phyloP scores from a whole-genome alignment of 2,329 filamentous ascomycete genomes.

The Fusarium sp. region DNA sequence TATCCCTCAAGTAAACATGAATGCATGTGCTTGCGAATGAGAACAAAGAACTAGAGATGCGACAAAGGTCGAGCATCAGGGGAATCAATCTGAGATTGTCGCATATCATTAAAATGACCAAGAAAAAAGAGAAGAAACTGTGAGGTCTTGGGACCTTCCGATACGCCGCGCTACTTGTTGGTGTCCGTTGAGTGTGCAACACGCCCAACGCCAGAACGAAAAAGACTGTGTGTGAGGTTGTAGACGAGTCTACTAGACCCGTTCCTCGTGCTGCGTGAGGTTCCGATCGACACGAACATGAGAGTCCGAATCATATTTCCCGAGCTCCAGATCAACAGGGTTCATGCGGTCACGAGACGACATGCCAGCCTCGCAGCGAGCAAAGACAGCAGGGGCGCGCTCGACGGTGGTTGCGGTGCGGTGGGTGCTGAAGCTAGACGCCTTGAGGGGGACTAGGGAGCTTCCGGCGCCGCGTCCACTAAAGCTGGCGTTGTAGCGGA shows the following conservation, averaged over 20 bases:
- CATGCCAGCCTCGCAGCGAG: conserved; percentile 41
- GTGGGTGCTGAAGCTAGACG: conserved; percentile 33
- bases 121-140: not conserved
- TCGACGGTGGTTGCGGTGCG: conserved; percentile 22
- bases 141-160: conserved; percentile 17
- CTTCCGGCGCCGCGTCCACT: conserved; percentile 15
- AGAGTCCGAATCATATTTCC: conserved; percentile 38
- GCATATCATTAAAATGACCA: not conserved
- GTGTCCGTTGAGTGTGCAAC: not conserved
- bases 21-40: not conserved
- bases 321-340: conserved; percentile 49
- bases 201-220: conserved; percentile 16
- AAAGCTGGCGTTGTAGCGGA: conserved; percentile 21
- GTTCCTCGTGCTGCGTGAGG: conserved; percentile 48
- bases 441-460: conserved; percentile 39
- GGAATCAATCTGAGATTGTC: conserved; percentile 11
- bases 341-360: conserved; percentile 37
- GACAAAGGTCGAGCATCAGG: conserved; percentile 20
- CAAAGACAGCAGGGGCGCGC: conserved; percentile 34
- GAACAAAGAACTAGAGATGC: conserved; percentile 19
- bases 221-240: not conserved
- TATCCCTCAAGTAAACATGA: not conserved
- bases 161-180: conserved; percentile 35
- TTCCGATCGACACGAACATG: conserved; percentile 47
- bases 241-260: conserved; percentile 33